Conservation (phyloP, 352 stramenopile genomes). For the Globisporangium camurandrum region DNA sequence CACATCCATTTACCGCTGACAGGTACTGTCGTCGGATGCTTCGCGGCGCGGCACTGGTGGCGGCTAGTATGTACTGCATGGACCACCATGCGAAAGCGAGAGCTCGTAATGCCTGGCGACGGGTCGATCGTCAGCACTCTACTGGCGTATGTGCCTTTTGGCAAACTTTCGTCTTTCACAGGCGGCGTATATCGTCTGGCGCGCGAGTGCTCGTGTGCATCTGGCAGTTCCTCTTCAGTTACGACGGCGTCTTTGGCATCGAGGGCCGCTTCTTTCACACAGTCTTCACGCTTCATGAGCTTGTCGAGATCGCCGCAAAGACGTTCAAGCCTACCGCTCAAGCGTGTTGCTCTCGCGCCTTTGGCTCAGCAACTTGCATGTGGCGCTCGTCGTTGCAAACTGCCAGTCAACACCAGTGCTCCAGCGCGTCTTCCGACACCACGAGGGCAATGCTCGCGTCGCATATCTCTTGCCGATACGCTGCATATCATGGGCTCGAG, state of each 20-base stretch:
- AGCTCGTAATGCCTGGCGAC: background rate
- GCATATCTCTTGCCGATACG: conserved; percentile 11
- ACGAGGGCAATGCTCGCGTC: conserved; percentile 8
- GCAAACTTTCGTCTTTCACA: too few relatives aligned
- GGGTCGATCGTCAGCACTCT: background rate
- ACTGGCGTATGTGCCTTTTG: background rate
- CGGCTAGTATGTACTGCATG: background rate
- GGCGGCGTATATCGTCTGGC: too few relatives aligned
- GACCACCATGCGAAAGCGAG: background rate
- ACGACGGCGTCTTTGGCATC: conserved; percentile 8
- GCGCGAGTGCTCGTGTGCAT: background rate
- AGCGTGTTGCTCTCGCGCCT: conserved; percentile 4
- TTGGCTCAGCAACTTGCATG: conserved; percentile 4
- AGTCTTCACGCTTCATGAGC: conserved; percentile 10
- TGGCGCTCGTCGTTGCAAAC: conserved; percentile 3
- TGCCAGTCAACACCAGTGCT: conserved; percentile 11
- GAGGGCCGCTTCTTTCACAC: conserved; percentile 4
- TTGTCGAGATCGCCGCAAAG: conserved; percentile 11
- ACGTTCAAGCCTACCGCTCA: conserved; percentile 10
- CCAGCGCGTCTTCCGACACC: conserved; percentile 3
- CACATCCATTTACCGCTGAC: background rate
- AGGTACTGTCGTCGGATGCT: background rate
- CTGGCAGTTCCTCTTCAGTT: conserved; percentile 1
- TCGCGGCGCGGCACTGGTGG: conserved; percentile 4
- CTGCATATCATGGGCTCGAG: conserved; percentile 12